A percentile compares a stretch with the other conserved stretches of the same genome.
These are phyloP conservation scores for Cyberlindnera mrakii DNA, from an alignment of 805 yeast genomes.

Conservation along the genomic window DNA sequence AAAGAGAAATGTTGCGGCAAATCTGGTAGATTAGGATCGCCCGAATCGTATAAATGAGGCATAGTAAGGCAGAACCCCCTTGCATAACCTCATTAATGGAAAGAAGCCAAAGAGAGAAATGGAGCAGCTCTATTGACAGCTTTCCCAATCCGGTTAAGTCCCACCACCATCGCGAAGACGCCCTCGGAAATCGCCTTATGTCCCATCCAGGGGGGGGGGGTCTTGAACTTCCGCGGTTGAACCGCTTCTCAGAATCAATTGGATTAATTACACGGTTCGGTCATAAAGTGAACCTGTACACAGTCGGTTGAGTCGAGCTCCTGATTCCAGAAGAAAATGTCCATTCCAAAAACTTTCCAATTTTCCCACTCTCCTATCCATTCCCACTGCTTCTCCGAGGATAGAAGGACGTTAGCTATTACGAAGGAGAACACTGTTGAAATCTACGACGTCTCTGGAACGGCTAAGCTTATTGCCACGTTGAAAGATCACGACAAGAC, in stretches of 20 bases:
- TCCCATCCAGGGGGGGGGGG: too few species aligned
- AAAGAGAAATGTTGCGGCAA: slow-evolving; percentile 26
- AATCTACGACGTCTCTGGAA: slow-evolving; percentile 53
- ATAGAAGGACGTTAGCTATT: slow-evolving; percentile 62
- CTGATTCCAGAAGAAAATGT: slow-evolving; percentile 10
- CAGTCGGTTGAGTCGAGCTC: slow-evolving; percentile 24
- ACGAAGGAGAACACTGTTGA: slow-evolving; percentile 76
- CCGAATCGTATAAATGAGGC: slow-evolving; percentile 30
- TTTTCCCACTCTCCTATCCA: slow-evolving; percentile 83
- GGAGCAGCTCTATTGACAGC: too few species aligned
- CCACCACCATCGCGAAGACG: too few species aligned
- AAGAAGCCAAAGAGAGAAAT: too few species aligned
- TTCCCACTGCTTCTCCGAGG: slow-evolving; percentile 83
- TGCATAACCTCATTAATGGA: too few species aligned
- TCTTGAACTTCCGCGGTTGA: too few species aligned
- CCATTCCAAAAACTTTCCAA: slow-evolving; percentile 37
- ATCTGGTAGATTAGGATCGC: slow-evolving; percentile 35
- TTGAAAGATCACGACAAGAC: slow-evolving; percentile 86
- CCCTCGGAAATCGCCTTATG: too few species aligned
- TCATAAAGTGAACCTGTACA: too few species aligned
- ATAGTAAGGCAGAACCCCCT: not conserved
- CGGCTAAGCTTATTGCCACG: slow-evolving; percentile 58
- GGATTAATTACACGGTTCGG: too few species aligned
- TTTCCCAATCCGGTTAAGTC: too few species aligned
- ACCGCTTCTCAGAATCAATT: too few species aligned